A percentile compares a stretch with the other conserved stretches of the same genome.
Conservation (phyloP, 805 yeast species). For the Saturnispora sekii region DNA sequence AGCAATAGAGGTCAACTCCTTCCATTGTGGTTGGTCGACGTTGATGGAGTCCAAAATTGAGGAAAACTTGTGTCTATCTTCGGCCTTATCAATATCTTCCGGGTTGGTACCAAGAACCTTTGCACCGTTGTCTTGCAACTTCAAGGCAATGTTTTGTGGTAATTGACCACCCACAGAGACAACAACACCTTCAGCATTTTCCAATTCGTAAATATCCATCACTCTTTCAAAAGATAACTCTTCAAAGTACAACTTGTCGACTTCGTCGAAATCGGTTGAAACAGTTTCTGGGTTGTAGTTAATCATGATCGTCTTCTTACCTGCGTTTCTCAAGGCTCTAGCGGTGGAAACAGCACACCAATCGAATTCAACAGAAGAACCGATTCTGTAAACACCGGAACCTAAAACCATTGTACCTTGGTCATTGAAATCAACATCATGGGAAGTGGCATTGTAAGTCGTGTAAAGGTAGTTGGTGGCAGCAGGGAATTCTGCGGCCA, state of each 20-base stretch:
- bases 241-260: slow-evolving; percentile 93
- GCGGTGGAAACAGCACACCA: slow-evolving; percentile 99
- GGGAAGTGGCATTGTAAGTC: slow-evolving; percentile 83
- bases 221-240: slow-evolving; percentile 93
- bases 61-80: slow-evolving; percentile 96
- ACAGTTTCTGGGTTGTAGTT: slow-evolving; percentile 98
- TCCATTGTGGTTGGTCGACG: slow-evolving; percentile 97
- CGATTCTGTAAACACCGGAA: slow-evolving; percentile 97
- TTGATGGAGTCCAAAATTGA: slow-evolving; percentile 86
- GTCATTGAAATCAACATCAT: slow-evolving; percentile 80
- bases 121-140: slow-evolving; percentile 73
- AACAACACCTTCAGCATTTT: slow-evolving; percentile 80
- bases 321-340: slow-evolving; percentile 80
- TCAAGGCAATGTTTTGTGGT: slow-evolving; percentile 92
- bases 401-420: slow-evolving; percentile 94
- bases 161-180: slow-evolving; percentile 97
- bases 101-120: slow-evolving; percentile 91
- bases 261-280: slow-evolving; percentile 97
- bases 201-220: slow-evolving; percentile 93
- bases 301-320: slow-evolving; percentile 88
- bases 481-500: slow-evolving; percentile 99
- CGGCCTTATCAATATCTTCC: slow-evolving; percentile 91
- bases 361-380: slow-evolving; percentile 97
- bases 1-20: slow-evolving; percentile 76
- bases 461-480: slow-evolving; percentile 91